These are phyloP conservation scores for Orbilia oligospora DNA, from an alignment of 2,329 filamentous ascomycete species.

Conservation along the genomic window DNA sequence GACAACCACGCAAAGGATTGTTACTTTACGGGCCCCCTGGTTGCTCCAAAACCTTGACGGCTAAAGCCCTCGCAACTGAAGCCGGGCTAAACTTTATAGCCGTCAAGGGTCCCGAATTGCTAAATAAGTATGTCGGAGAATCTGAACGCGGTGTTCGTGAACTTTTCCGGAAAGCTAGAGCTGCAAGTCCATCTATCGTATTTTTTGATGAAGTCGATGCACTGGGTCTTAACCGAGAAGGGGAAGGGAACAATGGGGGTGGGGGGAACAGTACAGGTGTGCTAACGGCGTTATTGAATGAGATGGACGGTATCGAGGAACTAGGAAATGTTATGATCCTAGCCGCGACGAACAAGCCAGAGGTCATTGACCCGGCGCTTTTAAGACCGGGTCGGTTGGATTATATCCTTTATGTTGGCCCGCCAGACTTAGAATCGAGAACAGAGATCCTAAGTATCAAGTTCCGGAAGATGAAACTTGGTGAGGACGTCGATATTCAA, in stretches of 20 bases:
- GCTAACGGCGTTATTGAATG: constrained; percentile 76
- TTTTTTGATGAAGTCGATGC: constrained; percentile 81
- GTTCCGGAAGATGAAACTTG: constrained; percentile 70
- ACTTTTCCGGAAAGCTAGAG: constrained; percentile 76
- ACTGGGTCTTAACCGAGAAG: constrained; percentile 72
- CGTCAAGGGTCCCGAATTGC: constrained; percentile 77
- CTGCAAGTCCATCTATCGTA: constrained; percentile 77
- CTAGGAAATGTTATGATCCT: constrained; percentile 76
- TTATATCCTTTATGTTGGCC: constrained; percentile 76
- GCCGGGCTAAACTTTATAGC: constrained; percentile 78
- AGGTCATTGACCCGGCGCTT: constrained; percentile 75
- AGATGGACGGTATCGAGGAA: constrained; percentile 79
- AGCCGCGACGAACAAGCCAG: constrained; percentile 77
- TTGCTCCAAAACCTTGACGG: constrained; percentile 78
- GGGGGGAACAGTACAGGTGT: constrained; percentile 70
- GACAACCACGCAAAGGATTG: constrained; percentile 74
- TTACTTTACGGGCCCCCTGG: constrained; percentile 78
- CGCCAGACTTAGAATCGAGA: constrained; percentile 73
- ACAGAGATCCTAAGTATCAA: constrained; percentile 75
- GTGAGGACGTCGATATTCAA: constrained; percentile 71
- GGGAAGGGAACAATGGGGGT: constrained; percentile 58
- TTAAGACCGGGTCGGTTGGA: constrained; percentile 77
- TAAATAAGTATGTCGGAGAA: constrained; percentile 80
- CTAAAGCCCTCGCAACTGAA: constrained; percentile 77
- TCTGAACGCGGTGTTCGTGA: constrained; percentile 77